Evolutionary conservation across 768 basidiomycete genomes (phyloP), one percentile per base, ranked within the genome.

Genomic region (Pleurotus giganteus): DNA sequence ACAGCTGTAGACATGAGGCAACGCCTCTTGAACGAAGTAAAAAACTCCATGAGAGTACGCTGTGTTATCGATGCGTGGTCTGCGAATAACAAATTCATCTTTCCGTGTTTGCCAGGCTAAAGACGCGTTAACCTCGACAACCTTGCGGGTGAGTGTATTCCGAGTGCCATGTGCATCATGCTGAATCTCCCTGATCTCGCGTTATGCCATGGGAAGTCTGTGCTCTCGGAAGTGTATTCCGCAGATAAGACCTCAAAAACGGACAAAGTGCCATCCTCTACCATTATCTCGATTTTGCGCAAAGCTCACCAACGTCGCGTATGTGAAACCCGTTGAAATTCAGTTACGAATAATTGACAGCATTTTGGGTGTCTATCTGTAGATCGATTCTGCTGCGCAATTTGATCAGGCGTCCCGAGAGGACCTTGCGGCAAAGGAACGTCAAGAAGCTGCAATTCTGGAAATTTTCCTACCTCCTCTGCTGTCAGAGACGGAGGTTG

Each of bases 41-140:
- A 89, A 62, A 60, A 66, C 23, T 82, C 88, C 7, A 82, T 90
- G 83, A 89, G 85, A 80, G 87, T 86, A 32, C n/a, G 59, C 9
- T 12, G 34, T 26, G 9, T 36, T 12, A 27, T 23, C 9, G 15
- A 50, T 41, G 31, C 31, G n/a, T 32, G 31, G 32, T 27, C 24
- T 19, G 17, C 12, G 17, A 13, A n/a, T n/a, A n/a, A n/a, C n/a
- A n/a, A n/a, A n/a, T n/a, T n/a, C n/a, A n/a, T 41, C 29, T 56
- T 61, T n/a, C 49, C 29, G 49, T 54, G 41, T 23, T 12, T 57
- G 19, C 27, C 64, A 89, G 88, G 74, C 63, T 54, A 86, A 78
- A 60, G 80, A 89, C 60, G 65, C 74, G n/a, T 61, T 74, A 21
- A 69, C 79, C 43, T 82, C 87, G 17, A 85, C 75, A 39, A 80